Evolutionary conservation across 306 rosid species (phyloP), one percentile per base, ranked within the genome.

Genomic region (Trichosanthes cucumerina): DNA sequence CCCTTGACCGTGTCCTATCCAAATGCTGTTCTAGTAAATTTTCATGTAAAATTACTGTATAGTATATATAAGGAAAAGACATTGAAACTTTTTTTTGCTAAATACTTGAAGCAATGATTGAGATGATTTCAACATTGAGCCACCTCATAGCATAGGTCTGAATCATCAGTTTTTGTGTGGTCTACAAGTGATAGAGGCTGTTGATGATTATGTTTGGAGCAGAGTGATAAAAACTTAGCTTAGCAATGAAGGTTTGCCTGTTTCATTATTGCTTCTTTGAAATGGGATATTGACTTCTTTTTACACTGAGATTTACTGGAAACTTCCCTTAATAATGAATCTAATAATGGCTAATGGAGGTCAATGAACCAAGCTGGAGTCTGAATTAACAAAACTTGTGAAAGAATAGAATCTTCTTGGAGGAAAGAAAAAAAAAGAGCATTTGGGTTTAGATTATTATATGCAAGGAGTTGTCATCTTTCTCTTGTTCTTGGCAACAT

Each of bases 251-350:
- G 79, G 31, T 23, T 54, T 76, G 31, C 18, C 28, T 49, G 58
- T 4, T 49, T 75, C 2, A 75, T 75, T 36, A 75, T 54, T 75
- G 65, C 50, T 26, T 31, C 64, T 75, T 52, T 23, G 3, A 15
- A 33, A 28, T 28, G 34, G 62, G 78, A 52, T 9, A 19, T 71
- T 71, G 76, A 73, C 31, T 36, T 69, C 9, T 28, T 41, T 23
- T 36, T 84, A 0, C 88, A 66, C 43, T 72, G 59, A 28, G 77
- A 47, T 72, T 72, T 72, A 72, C 57, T 68, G 31, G 14, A 71
- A 44, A 70, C 52, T 41, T n/a, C 34, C 49, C 3, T n/a, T 39
- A 28, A 46, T 15, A 71, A 71, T 71, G 77, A 26, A 24, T 14
- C 41, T 39, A 43, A 41, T 43, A 43, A 43, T 69, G 76, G 53